Conservation (phyloP, 1,139 yeast genomes). For the Pneumocystis jirovecii region DNA sequence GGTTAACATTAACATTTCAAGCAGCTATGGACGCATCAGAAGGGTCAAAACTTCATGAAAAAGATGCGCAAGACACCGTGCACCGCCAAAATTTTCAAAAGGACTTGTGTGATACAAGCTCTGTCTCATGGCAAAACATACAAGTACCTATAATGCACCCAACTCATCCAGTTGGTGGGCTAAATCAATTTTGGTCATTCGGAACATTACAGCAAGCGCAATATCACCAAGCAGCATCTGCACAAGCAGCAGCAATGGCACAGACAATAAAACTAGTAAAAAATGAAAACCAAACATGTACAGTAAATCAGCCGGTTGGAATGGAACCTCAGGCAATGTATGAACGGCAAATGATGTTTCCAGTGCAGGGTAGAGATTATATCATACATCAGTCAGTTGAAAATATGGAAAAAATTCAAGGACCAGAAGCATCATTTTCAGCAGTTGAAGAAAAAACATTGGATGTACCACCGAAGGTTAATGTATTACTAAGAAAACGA, state of each 20-base stretch:
- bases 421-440: background rate
- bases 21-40: too few species aligned
- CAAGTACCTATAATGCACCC: background rate
- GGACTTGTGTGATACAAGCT: background rate
- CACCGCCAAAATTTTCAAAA: background rate
- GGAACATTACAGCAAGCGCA: background rate
- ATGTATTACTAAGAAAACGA: background rate
- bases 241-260: background rate
- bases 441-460: background rate
- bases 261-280: background rate
- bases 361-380: background rate
- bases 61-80: too few species aligned
- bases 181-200: background rate
- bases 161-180: background rate
- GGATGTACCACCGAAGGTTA: background rate
- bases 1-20: too few species aligned
- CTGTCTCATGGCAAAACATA: background rate
- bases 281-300: background rate
- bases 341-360: background rate
- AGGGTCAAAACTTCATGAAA: background rate
- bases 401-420: background rate
- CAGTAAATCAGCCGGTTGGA: background rate
- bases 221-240: background rate
- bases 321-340: background rate
- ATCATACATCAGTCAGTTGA: background rate